Percentiles rank a stretch among this genome's conserved stretches.
phyloP scores from a whole-genome alignment of 169 alveolate species.

The Besnoitia besnoiti region DNA sequence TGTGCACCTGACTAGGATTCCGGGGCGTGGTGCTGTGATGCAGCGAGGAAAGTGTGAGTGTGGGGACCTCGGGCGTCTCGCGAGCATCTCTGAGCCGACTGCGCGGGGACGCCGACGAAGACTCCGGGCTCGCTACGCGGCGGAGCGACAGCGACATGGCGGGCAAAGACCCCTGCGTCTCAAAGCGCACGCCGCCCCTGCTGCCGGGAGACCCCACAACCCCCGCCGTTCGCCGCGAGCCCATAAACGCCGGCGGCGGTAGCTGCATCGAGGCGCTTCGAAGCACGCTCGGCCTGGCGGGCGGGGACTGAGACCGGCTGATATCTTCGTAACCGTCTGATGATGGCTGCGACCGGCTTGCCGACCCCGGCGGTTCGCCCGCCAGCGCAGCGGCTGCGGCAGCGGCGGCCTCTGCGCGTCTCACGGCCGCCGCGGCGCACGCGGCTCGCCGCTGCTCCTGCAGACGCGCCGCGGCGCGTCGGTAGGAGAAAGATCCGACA shows the following conservation, averaged over 20 bases:
- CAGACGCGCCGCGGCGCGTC: not conserved
- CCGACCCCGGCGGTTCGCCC: no score
- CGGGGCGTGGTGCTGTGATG: not conserved
- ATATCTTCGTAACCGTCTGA: no score
- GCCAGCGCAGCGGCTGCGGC: no score
- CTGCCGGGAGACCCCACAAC: not conserved
- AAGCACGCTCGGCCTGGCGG: not conserved
- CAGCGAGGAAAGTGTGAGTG: not conserved
- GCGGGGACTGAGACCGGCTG: not conserved
- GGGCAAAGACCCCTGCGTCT: not conserved
- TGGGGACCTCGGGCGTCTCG: no score
- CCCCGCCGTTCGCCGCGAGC: not conserved
- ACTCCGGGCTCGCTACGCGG: no score
- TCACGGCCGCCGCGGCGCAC: conserved; percentile 13
- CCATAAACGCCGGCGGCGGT: not conserved
- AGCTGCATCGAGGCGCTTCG: not conserved
- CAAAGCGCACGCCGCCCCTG: not conserved
- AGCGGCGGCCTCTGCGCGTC: not conserved
- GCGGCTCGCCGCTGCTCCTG: conserved; percentile 18
- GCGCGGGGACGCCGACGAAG: no score
- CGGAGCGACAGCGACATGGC: no score
- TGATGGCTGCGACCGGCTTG: no score
- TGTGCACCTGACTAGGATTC: not conserved
- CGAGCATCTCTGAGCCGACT: no score
- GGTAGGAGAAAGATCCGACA: not conserved